Conservation (phyloP, 345 rosid genomes). For the Citrus inodora region DNA sequence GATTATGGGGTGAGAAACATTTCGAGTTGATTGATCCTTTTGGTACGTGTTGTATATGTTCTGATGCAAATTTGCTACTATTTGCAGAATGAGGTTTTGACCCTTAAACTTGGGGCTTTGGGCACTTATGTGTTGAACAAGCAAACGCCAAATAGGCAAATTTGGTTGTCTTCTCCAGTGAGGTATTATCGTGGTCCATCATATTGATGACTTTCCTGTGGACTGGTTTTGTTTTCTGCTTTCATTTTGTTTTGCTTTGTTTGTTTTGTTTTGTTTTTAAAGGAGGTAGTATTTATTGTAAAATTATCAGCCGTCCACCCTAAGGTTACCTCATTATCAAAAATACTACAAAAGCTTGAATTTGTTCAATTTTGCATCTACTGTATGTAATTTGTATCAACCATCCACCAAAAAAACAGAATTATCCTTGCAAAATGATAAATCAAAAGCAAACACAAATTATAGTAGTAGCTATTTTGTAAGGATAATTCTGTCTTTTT, state of each 20-base stretch:
- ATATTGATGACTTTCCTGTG: neutral
- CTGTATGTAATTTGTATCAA: too few relatives aligned
- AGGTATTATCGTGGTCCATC: conserved; percentile 36
- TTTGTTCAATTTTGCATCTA: too few relatives aligned
- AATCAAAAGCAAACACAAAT: too few relatives aligned
- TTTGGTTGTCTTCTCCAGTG: conserved; percentile 89
- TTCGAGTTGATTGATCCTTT: conserved; percentile 6
- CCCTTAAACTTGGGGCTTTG: conserved; percentile 68
- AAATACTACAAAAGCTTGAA: too few relatives aligned
- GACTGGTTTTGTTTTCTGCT: neutral
- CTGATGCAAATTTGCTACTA: conserved; percentile 1
- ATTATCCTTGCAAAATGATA: too few relatives aligned
- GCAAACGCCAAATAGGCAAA: conserved; percentile 88
- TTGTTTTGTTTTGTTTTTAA: neutral
- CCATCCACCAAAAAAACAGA: too few relatives aligned
- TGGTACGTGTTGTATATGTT: neutral
- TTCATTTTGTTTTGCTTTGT: neutral
- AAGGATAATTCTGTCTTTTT: too few relatives aligned
- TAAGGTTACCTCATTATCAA: too few relatives aligned
- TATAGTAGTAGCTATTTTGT: too few relatives aligned
- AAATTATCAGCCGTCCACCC: neutral
- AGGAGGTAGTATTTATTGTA: neutral
- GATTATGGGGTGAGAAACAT: conserved; percentile 76
- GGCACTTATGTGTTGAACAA: conserved; percentile 92
- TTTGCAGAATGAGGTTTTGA: conserved; percentile 84